Evolutionary conservation across 768 basidiomycete species (phyloP), one percentile per base, ranked within the genome.

Genomic region (Candolleomyces eurysporus): DNA sequence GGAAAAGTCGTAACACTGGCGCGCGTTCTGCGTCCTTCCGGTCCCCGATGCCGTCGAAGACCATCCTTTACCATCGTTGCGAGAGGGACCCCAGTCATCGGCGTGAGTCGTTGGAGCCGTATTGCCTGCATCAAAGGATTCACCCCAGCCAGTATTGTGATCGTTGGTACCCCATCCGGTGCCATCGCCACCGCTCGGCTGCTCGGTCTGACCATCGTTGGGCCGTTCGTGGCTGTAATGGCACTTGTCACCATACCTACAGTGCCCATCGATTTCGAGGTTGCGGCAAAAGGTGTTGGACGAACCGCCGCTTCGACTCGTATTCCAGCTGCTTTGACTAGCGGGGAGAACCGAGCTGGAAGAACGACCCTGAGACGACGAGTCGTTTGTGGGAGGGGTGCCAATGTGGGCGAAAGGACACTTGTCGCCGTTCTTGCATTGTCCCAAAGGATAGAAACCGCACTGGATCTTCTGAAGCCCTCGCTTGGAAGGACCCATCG

Each of bases 361-460:
- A 17, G 31, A 36, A 36, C 36, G 36, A 5, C 36, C 36, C 36
- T 36, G 52, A 4, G 19, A n/a, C 21, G 43, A 31, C 30, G 40
- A 43, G 49, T 57, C 51, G 26, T 57, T 42, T 17, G 48, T 49
- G 40, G 56, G 53, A 32, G 68, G 64, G 31, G 65, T 67, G 11
- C 71, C 69, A 3, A 67, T 55, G 48, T 79, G 78, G 17, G 63
- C 61, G 58, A 69, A 81, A 22, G 76, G 75, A 59, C 79, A 81
- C 11, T 60, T 45, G 26, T 66, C 69, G 17, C 76, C 78, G 61
- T 81, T 79, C 16, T 67, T 72, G 64, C 79, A 81, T 43, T 65
- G 77, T 13, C 77, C 76, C 16, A 71, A 59, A 8, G 72, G 69
- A 61, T 73, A 78, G 58, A 77, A 79, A 31, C 62, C 61, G 63